Base-by-base conservation (phyloP, 768 basidiomycete species). In the Pisolithus marmoratus region DNA sequence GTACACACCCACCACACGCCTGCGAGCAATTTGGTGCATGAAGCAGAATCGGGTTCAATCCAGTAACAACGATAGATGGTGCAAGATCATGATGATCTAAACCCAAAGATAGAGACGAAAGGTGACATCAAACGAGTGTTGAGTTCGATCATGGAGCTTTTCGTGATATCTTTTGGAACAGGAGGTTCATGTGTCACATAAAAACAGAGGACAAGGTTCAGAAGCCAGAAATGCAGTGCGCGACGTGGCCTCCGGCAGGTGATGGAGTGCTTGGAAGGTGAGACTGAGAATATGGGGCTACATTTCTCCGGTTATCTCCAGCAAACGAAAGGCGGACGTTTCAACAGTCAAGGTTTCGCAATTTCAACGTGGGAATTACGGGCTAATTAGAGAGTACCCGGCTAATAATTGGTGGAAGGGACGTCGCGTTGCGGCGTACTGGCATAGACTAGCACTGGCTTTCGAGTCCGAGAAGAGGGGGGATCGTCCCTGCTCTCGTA, bases 401-500 rank as follows among this genome's bases (percentile, higher is more conserved):
- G 47, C 45, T 50, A 49, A 49, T 52, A 50, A 58, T 58, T 54
- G 36, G 24, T 48, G 44, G 7, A 36, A 14, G 41, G 11, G 36
- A 42, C 38, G 49, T 65, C 54, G 59, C 51, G 46, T 36, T 52
- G 50, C 9, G 56, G 54, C 51, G 68, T 64, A 65, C 66, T 68
- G 60, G 62, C 62, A 63, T 58, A 63, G 63, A 65, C 66, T 68
- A 62, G 62, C 62, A 63, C 57, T 66, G 63, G 56, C 60, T 64
- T 63, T 68, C 59, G 55, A 65, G 66, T 66, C 70, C 66, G 64
- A 68, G 66, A 64, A 55, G 60, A 47, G 46, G 46, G 19, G 29
- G 34, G 68, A 68, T 68, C 66, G 68, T 63, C 66, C 68, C 68
- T 68, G 60, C 22, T 68, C 62, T 50, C 66, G 66, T 68, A 68